Base-by-base conservation (phyloP, 331 rosid genomes). In the Quercus tomentella region DNA sequence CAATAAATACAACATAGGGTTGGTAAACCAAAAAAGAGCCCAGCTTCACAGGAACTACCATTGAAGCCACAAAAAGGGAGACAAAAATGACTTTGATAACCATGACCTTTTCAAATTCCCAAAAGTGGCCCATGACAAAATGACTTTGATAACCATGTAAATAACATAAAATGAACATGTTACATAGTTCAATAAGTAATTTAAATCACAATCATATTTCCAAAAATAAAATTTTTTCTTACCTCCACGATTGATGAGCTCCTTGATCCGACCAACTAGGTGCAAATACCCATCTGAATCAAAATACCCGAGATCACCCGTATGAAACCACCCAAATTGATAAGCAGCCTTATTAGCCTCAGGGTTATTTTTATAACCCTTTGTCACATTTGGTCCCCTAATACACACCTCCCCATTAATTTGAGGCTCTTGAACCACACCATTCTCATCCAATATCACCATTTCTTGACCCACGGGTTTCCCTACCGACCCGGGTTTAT, bases 201-300 rank as follows among this genome's bases (percentile, higher is more conserved):
- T 49, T 12, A 14, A 12, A 49, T 12, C 15, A 1, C 54, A 49
- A 3, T 49, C 17, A 49, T 49, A 49, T 49, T 49, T 18, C 15
- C 54, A 11, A 49, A 43, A 28, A 18, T 33, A 26, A 20, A 31
- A 58, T 1, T 5, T 5, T 21, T 23, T 17, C 49, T 43, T 89
- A 91, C 98, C 98, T 91, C 98, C 98, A 6, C 97, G 92, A 66
- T 93, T 95, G 1, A 95, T 91, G 66, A 93, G 96, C 72, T 95
- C 99, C 81, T 95, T 95, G 70, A 93, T 95, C 80, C 98, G 91
- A 73, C 99, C 99, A 52, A 95, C 97, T 15, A 95, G 93, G 69
- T 90, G 91, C 89, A 95, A 91, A 68, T 93, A 93, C 43, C 99
- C 94, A 21, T 93, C 94, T 1, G 90, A 82, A 52, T 95, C 99